Base-by-base conservation (phyloP, 2,329 filamentous ascomycete species). In the Purpureocillium lavendulum region DNA sequence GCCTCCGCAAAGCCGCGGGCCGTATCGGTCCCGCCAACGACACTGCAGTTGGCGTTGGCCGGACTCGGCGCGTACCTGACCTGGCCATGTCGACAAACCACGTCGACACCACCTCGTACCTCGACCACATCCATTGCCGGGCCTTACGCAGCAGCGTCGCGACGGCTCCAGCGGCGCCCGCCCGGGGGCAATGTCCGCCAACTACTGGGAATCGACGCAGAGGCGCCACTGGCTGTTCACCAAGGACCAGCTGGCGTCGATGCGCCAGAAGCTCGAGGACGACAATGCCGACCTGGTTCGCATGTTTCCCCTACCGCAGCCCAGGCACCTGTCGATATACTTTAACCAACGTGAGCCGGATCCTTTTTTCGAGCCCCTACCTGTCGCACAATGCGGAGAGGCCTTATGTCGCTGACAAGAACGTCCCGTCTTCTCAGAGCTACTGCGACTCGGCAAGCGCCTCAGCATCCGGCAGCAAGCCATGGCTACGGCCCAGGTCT, bases 181-280 rank as follows among this genome's bases (percentile, higher is more conserved):
- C 40, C 40, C 37, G 44, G 36, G 44, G 38, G 53, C 42, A 39
- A 96, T 96, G 90, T 87, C 90, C 28, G 86, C 89, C 57, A 96
- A 90, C 64, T 98, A 90, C 67, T 98, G 89, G 89, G 84, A 87
- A 48, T 97, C 92, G 40, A 92, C 87, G 18, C 92, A 98, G 65
- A 78, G 83, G 51, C 83, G 80, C 50, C 78, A 85, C 67, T 98
- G 92, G 92, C 84, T 87, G 41, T 95, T 94, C 62, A 82, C 86
- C 35, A 84, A 87, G 55, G 80, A 87, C 45, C 80, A 89, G 58
- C 73, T 98, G 39, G 76, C 78, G 12, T 73, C 82, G 38, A 77
- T 85, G 59, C 82, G 90, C 41, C 77, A 82, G 56, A 78, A 79
- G 53, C 77, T 95, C 33, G 84, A 86, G 53, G 82, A 88, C 45